Percentiles rank a stretch among this genome's conserved stretches.
phyloP scores from a whole-genome alignment of 108 stramenopile species.

The Nitzschia palea region DNA sequence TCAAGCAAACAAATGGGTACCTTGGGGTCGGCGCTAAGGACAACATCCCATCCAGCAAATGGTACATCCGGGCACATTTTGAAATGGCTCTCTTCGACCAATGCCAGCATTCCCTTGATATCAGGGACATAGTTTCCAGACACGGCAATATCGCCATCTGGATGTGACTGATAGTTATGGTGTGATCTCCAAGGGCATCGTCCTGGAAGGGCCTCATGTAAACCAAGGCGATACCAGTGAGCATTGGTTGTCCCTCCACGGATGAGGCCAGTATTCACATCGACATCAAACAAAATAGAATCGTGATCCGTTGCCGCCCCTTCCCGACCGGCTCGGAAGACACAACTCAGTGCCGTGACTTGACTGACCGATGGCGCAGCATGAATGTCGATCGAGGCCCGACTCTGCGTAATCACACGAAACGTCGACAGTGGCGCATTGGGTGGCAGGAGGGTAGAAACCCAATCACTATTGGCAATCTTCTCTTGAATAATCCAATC shows the following conservation, averaged over 20 bases:
- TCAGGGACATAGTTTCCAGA: conserved; percentile 71
- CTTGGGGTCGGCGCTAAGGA: conserved; percentile 63
- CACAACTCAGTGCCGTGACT: conserved; percentile 87
- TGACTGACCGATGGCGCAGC: conserved; percentile 32
- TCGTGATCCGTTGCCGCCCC: conserved; percentile 95
- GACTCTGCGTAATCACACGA: conserved; percentile 93
- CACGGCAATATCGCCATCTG: conserved; percentile 78
- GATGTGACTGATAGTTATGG: conserved; percentile 71
- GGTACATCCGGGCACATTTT: conserved; percentile 84
- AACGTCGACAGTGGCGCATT: conserved; percentile 98
- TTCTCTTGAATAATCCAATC: conserved; percentile 98
- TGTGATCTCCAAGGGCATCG: conserved; percentile 68
- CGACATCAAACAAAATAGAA: conserved; percentile 96
- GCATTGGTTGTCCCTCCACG: conserved; percentile 93
- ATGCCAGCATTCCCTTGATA: conserved; percentile 58
- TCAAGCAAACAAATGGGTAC: conserved; percentile 81
- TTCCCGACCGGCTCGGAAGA: conserved; percentile 92
- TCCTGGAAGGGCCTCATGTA: conserved; percentile 52
- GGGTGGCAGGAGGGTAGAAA: conserved; percentile 72
- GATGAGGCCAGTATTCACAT: conserved; percentile 80
- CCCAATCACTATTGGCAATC: conserved; percentile 79
- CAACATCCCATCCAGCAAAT: conserved; percentile 87
- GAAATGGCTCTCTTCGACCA: conserved; percentile 77
- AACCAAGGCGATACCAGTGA: conserved; percentile 95
- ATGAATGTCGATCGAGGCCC: conserved; percentile 57